Conservation (phyloP, 352 stramenopile genomes). For the Blastocystis sp. region DNA sequence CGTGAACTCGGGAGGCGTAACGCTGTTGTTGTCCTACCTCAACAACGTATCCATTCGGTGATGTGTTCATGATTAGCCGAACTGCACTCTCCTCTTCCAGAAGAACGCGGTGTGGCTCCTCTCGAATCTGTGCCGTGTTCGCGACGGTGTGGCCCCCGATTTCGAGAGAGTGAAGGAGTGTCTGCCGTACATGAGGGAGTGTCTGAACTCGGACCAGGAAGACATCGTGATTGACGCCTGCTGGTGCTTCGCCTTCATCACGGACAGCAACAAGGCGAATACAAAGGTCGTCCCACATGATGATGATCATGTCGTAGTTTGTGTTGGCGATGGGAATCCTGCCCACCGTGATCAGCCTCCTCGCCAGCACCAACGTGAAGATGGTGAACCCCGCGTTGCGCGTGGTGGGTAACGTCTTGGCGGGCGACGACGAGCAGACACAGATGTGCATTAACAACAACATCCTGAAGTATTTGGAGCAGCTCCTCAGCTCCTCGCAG, state of each 20-base stretch:
- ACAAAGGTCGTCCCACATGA: slow-evolving; percentile 96
- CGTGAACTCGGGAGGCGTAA: slow-evolving; percentile 83
- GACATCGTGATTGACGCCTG: slow-evolving; percentile 99
- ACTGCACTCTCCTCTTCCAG: slow-evolving; percentile 94
- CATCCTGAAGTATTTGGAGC: slow-evolving; percentile 91
- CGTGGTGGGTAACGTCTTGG: slow-evolving; percentile 98
- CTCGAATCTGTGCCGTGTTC: slow-evolving; percentile 97
- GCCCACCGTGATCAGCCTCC: neutral
- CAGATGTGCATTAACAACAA: slow-evolving; percentile 98
- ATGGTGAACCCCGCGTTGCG: slow-evolving; percentile 94
- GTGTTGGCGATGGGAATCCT: slow-evolving; percentile 42
- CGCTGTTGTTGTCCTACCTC: slow-evolving; percentile 91
- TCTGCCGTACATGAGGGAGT: slow-evolving; percentile 91
- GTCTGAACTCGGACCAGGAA: slow-evolving; percentile 95
- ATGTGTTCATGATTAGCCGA: slow-evolving; percentile 78
- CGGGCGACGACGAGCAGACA: slow-evolving; percentile 97
- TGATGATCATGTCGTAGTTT: slow-evolving; percentile 19
- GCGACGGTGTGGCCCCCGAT: slow-evolving; percentile 83
- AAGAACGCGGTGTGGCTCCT: slow-evolving; percentile 98
- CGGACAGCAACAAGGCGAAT: slow-evolving; percentile 96
- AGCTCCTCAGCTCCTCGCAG: slow-evolving; percentile 90
- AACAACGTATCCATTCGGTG: slow-evolving; percentile 76
- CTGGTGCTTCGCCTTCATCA: slow-evolving; percentile 97
- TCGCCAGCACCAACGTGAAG: slow-evolving; percentile 81
- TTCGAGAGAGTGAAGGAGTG: slow-evolving; percentile 92